Evolutionary conservation across 106 monocot species (phyloP).

Genomic region (Chionographis japonica): DNA sequence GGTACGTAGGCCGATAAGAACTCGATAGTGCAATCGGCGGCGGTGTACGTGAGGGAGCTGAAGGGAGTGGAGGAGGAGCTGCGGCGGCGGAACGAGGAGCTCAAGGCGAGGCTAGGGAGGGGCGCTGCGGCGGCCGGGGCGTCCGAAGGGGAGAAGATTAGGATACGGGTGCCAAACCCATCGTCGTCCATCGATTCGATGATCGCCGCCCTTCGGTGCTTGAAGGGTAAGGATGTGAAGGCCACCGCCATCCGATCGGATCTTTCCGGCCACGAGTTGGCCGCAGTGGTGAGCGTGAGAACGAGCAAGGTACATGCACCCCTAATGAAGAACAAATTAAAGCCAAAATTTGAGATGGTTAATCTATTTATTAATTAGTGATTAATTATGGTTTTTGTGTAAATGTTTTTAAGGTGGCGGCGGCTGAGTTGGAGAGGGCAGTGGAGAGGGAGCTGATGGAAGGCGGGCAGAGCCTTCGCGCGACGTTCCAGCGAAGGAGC

Average conservation of each 20-base stretch:
- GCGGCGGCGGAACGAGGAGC: slow-evolving; percentile 34
- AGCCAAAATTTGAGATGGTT: too few species aligned
- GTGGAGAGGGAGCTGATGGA: slow-evolving; percentile 23
- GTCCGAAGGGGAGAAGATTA: slow-evolving; percentile 10
- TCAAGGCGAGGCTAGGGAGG: slow-evolving; percentile 12
- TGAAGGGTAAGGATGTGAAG: slow-evolving; percentile 18
- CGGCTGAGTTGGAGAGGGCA: slow-evolving; percentile 29
- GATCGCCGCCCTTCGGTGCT: slow-evolving; percentile 8
- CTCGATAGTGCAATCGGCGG: slow-evolving; percentile 61
- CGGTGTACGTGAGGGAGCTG: slow-evolving; percentile 38
- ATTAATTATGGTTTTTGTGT: neutral
- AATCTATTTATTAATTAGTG: neutral
- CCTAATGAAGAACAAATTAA: too few species aligned
- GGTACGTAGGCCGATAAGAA: slow-evolving; percentile 63
- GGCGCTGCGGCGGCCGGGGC: neutral
- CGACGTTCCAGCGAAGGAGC: slow-evolving; percentile 6
- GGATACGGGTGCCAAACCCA: slow-evolving; percentile 37
- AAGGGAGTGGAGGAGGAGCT: slow-evolving; percentile 39
- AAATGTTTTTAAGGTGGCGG: slow-evolving; percentile 11
- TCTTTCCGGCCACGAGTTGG: neutral
- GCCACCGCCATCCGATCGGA: neutral
- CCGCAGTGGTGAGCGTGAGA: slow-evolving; percentile 22
- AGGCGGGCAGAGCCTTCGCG: slow-evolving; percentile 10
- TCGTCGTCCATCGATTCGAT: slow-evolving; percentile 26
- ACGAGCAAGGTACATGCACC: slow-evolving; percentile 10